Evolutionary conservation across 306 rosid species (phyloP).

Genomic region (Trifolium repens): DNA sequence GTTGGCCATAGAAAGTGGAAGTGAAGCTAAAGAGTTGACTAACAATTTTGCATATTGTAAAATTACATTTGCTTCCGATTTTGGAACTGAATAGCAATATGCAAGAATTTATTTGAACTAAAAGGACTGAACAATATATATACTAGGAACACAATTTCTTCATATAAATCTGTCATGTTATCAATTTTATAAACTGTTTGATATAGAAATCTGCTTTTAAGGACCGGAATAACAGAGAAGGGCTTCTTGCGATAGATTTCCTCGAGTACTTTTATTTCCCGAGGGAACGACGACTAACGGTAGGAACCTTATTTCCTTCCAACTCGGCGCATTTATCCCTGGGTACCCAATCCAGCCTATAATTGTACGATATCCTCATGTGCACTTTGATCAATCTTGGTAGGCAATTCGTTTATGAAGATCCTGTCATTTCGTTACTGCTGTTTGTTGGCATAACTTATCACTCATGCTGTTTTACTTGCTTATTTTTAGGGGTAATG

Average conservation of each 20-base stretch:
- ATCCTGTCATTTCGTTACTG: constrained; percentile 36
- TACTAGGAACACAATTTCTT: constrained; percentile 30
- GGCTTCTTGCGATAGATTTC: constrained; percentile 84
- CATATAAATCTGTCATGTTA: constrained; percentile 39
- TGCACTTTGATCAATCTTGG: constrained; percentile 99
- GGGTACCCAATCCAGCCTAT: constrained; percentile 89
- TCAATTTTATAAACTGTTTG: constrained; percentile 86
- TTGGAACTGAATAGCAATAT: constrained; percentile 32
- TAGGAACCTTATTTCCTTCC: constrained; percentile 83
- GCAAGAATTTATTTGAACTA: constrained; percentile 22
- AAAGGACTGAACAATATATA: constrained; percentile 31
- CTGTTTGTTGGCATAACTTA: constrained; percentile 37
- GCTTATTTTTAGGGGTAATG: constrained; percentile 70
- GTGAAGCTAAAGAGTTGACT: constrained; percentile 19
- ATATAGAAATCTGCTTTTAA: constrained; percentile 91
- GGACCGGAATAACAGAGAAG: constrained; percentile 98
- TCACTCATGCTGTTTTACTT: constrained; percentile 30
- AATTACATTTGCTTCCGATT: constrained; percentile 17
- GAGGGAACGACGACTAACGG: constrained; percentile 99
- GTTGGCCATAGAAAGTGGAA: constrained; percentile 10
- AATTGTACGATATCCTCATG: constrained; percentile 89
- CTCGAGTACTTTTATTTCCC: constrained; percentile 89
- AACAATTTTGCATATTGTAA: constrained; percentile 14
- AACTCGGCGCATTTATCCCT: constrained; percentile 94
- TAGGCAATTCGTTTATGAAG: constrained; percentile 48